Conservation (phyloP, 176 grass and related monocot species). For the Thinopyrum elongatum region DNA sequence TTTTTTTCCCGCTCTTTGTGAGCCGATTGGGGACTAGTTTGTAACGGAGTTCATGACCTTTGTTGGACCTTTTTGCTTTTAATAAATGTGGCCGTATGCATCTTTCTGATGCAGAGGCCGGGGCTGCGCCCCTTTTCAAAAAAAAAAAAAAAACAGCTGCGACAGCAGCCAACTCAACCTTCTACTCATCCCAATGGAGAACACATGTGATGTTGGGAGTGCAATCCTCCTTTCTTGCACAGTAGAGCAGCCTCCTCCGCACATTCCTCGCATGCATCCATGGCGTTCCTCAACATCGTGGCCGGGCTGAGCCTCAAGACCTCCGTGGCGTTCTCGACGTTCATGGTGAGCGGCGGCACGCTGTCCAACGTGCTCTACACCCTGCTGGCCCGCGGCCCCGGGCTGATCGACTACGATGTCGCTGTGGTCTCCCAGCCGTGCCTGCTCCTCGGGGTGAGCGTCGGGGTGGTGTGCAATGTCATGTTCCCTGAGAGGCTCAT, state of each 20-base stretch:
- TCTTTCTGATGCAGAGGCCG: too few relatives aligned
- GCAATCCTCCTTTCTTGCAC: not conserved
- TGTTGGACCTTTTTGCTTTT: too few relatives aligned
- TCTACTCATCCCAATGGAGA: not conserved
- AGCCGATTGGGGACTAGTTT: too few relatives aligned
- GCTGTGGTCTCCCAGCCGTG: constrained; percentile 63
- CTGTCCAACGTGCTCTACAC: constrained; percentile 63
- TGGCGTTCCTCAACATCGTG: constrained; percentile 68
- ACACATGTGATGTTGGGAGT: not conserved
- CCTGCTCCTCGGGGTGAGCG: constrained; percentile 76
- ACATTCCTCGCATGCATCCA: constrained; percentile 43
- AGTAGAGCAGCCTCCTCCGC: not conserved
- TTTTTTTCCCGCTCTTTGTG: too few relatives aligned
- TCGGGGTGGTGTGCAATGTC: constrained; percentile 76
- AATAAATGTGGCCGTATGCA: too few relatives aligned
- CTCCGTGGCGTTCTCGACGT: constrained; percentile 54
- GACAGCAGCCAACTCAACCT: not conserved
- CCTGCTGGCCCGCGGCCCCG: constrained; percentile 11
- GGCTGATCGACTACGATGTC: constrained; percentile 66
- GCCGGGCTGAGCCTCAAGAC: constrained; percentile 63
- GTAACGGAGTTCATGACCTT: too few relatives aligned
- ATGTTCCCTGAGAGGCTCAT: constrained; percentile 91
- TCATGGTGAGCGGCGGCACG: constrained; percentile 76
- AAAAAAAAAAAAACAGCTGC: too few relatives aligned
- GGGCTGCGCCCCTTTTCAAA: too few relatives aligned